Base-by-base conservation (phyloP, 2,329 filamentous ascomycete species). In the Sporothrix schenckii region DNA sequence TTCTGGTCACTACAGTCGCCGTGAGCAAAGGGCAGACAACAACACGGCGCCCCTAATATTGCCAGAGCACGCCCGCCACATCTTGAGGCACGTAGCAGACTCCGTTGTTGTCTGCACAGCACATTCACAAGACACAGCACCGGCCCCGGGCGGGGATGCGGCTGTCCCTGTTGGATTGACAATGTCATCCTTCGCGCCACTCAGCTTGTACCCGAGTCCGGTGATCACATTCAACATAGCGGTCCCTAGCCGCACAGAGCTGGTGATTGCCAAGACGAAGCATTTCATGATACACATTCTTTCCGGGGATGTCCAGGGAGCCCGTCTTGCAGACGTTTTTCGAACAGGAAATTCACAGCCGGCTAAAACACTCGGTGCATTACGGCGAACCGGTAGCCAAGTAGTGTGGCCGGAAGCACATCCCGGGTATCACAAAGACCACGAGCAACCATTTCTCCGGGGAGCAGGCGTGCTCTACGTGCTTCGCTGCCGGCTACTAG, bases 121-220 rank as follows among this genome's bases (percentile, higher is more conserved):
- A n/a, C 72, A 77, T 49, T 16, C 72, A 39, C 14, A 69, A 19
- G 21, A 68, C 39, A 19, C 66, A 11, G 34, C 19, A 14, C 13
- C 56, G 44, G 66, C 66, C 6, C 58, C 72, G 50, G 69, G 73
- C 73, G 27, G 30, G 7, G 11, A 3, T 9, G 30, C 21, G 14
- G 49, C 50, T 6, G 76, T 82, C 76, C 6, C 81, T 83, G 70
- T 74, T 44, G 86, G 83, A 63, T 86, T 88, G 82, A 88, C 87
- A 44, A 86, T 88, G 80, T 88, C 87, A 7, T 88, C 86, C 2
- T 84, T 89, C 72, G 86, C 86, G 2, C 87, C 85, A 0, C 78
- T 89, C 34, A 82, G 84, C 19, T 80, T 88, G 21, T 74, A 76
- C n/a, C 86, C 86, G 0, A 80, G 78, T 34, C 86, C 86, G 0